phyloP scores from a whole-genome alignment of 768 basidiomycete species.

The Lactarius akahatsu region DNA sequence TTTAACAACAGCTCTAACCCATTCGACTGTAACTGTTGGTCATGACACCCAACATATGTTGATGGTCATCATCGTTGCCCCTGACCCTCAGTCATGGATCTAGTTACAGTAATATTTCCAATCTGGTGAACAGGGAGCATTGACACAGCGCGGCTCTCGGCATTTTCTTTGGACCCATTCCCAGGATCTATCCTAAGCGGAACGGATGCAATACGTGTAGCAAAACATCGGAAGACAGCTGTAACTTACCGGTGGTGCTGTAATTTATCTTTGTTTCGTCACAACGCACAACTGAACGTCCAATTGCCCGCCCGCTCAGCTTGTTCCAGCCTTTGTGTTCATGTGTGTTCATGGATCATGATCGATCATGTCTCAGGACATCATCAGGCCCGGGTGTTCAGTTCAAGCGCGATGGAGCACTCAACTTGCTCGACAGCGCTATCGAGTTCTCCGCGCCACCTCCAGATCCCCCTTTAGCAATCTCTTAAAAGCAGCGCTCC shows the following conservation, averaged over 20 bases:
- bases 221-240: no score
- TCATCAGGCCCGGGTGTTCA: neutral
- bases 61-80: neutral
- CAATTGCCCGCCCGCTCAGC: neutral
- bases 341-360: neutral
- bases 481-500: neutral
- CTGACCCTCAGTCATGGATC: neutral
- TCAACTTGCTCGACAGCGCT: neutral
- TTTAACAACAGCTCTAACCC: no score
- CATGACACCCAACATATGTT: neutral
- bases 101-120: neutral
- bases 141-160: neutral
- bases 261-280: neutral
- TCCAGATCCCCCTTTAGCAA: neutral
- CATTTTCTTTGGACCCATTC: neutral
- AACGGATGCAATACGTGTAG: neutral
- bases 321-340: neutral
- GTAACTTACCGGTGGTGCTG: no score
- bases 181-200: neutral
- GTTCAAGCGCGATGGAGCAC: neutral
- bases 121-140: neutral
- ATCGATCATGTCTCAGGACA: neutral
- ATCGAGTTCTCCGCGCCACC: neutral
- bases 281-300: neutral
- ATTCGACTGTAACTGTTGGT: neutral